Evolutionary conservation across 108 stramenopile species (phyloP), one percentile per base, ranked within the genome.

Genomic region (Stephanodiscus triporus): DNA sequence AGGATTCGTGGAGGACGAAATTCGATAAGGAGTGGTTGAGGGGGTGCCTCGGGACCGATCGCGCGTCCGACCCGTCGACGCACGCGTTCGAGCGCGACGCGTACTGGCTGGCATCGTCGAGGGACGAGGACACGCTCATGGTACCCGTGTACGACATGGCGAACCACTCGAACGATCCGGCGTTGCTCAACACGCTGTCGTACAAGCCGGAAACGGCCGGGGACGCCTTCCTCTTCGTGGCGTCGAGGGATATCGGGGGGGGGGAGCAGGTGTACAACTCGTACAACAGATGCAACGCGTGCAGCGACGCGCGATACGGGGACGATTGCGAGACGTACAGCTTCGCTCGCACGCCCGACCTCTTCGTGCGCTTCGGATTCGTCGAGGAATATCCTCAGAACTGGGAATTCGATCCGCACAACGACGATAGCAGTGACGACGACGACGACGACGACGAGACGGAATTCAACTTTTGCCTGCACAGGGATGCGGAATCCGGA

Each of bases 81-180:
- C 17, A 57, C 56, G 26, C n/a, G 11, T 53, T 65, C 23, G 63
- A 77, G 55, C 53, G 53, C 1, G 3, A 24, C 30, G 76, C 76
- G 5, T 77, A 56, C 49, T 77, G 63, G 56, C 24, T 77, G 34
- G 24, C 76, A 37, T 56, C 68, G 19, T 60, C 62, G 19, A 62
- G 76, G 14, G 76, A 77, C 48, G 76, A 77, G 47, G 71, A 77
- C 14, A 62, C 68, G 30, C 56, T 70, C 11, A 84, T 84, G 83
- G 50, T 84, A 6, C 83, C 83, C 23, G 56, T 84, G 23, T 84
- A 84, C 32, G 83, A 82, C 42, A 78, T 82, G 80, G 68, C 69
- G n/a, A 81, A 81, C 55, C 80, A 81, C 65, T 71, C 69, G 20
- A 81, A 81, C 30, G 80, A 81, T 75, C 68, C 70, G 7, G 38